Evolutionary conservation across 2,329 filamentous ascomycete species (phyloP).

Genomic region (Aureobasidium leucospermi): DNA sequence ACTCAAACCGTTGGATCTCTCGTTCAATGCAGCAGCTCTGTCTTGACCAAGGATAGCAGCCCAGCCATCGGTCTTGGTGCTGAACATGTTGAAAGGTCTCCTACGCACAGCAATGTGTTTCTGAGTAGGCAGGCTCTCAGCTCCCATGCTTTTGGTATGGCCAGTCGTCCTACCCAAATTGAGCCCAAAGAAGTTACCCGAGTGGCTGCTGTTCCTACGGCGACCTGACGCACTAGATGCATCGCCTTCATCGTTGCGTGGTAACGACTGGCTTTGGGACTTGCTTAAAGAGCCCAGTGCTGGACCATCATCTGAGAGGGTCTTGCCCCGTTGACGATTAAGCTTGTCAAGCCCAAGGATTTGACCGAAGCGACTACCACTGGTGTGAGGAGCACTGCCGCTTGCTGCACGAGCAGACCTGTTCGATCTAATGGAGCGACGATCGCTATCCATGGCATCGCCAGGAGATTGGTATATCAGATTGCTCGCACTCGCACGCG

Average conservation of each 20-base stretch:
- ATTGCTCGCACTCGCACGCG: slow-evolving; percentile 39
- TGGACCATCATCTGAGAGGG: slow-evolving; percentile 53
- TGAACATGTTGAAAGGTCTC: slow-evolving; percentile 44
- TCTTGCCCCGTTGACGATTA: slow-evolving; percentile 56
- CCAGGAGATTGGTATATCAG: slow-evolving; percentile 42
- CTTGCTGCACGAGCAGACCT: slow-evolving; percentile 42
- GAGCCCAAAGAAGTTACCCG: slow-evolving; percentile 39
- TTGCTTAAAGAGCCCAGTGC: slow-evolving; percentile 61
- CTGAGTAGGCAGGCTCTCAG: slow-evolving; percentile 18
- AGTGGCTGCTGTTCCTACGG: slow-evolving; percentile 47
- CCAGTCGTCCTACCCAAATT: slow-evolving; percentile 29
- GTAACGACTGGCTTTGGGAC: slow-evolving; percentile 71
- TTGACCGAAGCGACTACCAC: slow-evolving; percentile 48
- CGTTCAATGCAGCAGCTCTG: slow-evolving; percentile 25
- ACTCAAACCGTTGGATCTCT: not conserved
- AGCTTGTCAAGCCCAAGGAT: slow-evolving; percentile 51
- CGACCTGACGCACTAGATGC: not conserved
- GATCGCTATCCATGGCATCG: slow-evolving; percentile 36
- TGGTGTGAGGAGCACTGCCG: slow-evolving; percentile 27
- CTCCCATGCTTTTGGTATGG: slow-evolving; percentile 12
- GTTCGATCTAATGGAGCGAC: slow-evolving; percentile 41
- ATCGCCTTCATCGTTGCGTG: slow-evolving; percentile 34
- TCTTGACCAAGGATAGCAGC: slow-evolving; percentile 34
- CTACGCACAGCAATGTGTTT: slow-evolving; percentile 35
- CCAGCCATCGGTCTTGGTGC: slow-evolving; percentile 47